Evolutionary conservation across 1,284 basidiomycete genomes (phyloP).

Genomic region (Naganishia sp.): DNA sequence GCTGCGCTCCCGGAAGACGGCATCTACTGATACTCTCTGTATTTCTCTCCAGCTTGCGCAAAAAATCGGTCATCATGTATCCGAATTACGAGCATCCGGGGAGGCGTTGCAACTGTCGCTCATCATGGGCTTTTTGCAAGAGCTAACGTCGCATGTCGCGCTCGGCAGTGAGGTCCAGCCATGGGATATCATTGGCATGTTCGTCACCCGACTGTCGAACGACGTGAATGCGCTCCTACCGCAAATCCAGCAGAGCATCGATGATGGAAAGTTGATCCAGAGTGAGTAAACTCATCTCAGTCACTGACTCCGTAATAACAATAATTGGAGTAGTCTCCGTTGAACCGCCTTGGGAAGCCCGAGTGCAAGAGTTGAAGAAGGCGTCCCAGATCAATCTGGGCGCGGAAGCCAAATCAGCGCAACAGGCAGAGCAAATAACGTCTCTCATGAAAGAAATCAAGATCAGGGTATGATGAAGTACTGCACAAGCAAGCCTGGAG

Average conservation of each 20-base stretch:
- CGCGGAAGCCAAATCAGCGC: conserved; percentile 80
- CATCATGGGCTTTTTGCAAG: conserved; percentile 69
- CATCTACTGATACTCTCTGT: too few relatives aligned
- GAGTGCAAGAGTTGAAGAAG: conserved; percentile 85
- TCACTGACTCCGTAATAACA: conserved; percentile 14
- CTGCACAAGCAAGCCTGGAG: too few relatives aligned
- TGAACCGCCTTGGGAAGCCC: conserved; percentile 79
- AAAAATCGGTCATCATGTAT: conserved; percentile 75
- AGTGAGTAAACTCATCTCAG: conserved; percentile 58
- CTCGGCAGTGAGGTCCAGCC: conserved; percentile 63
- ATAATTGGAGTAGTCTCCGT: conserved; percentile 62
- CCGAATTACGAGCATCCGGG: conserved; percentile 72
- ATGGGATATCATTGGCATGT: conserved; percentile 74
- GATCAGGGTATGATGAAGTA: conserved; percentile 53
- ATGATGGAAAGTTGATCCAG: conserved; percentile 62
- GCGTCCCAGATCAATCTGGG: conserved; percentile 82
- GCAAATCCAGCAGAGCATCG: conserved; percentile 71
- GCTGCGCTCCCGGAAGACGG: neutral
- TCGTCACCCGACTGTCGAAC: conserved; percentile 67
- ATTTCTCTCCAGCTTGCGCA: conserved; percentile 65
- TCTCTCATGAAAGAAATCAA: conserved; percentile 80
- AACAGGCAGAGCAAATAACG: conserved; percentile 85
- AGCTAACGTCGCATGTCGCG: conserved; percentile 70
- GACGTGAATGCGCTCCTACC: conserved; percentile 72
- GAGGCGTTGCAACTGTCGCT: conserved; percentile 71